Conservation (phyloP, 257 asterid genomes). For the Nicotiana knightiana region DNA sequence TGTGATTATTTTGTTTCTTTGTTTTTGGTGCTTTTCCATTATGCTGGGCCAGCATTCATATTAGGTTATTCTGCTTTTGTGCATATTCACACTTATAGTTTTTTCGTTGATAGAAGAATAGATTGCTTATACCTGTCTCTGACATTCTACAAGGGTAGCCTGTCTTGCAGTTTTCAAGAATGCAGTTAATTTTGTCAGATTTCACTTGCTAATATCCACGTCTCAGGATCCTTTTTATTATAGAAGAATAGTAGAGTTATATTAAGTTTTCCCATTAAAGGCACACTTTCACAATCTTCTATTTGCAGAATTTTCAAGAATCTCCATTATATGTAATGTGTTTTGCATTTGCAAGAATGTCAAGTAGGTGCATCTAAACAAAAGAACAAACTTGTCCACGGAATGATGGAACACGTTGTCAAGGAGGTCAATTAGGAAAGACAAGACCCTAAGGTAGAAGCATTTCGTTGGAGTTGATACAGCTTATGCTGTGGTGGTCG, state of each 20-base stretch:
- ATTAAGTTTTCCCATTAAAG: neutral
- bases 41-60: neutral
- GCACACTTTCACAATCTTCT: neutral
- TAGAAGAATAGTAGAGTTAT: neutral
- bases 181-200: neutral
- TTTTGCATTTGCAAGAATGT: neutral
- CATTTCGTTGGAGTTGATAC: neutral
- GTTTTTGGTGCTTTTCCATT: neutral
- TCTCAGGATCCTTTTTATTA: neutral
- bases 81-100: neutral
- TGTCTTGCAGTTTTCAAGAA: slow-evolving; percentile 1
- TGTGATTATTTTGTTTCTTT: neutral
- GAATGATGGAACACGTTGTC: neutral
- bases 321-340: neutral
- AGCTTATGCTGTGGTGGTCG: neutral
- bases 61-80: neutral
- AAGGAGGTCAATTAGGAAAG: neutral
- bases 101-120: neutral
- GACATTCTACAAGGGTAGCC: neutral
- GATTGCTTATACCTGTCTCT: neutral
- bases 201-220: neutral
- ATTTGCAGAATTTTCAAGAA: neutral
- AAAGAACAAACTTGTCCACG: neutral
- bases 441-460: neutral
- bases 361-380: neutral